Evolutionary conservation across 1,139 yeast species (phyloP).

Genomic region (Pichia terricola): DNA sequence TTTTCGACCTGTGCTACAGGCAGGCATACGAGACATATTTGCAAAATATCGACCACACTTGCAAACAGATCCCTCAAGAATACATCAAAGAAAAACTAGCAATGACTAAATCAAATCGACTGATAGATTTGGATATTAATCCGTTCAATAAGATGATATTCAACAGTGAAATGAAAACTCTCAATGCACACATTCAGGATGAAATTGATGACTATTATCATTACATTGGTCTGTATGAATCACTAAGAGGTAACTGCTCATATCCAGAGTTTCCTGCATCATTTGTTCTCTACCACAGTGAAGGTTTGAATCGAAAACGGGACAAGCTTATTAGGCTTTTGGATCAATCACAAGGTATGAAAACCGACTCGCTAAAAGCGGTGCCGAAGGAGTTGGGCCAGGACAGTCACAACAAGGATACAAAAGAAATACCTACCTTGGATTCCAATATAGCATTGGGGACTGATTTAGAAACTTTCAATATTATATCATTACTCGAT

Average conservation of each 20-base stretch:
- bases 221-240: slow-evolving; percentile 38
- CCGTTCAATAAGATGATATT: slow-evolving; percentile 36
- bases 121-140: slow-evolving; percentile 39
- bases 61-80: too few relatives aligned
- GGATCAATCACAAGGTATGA: too few relatives aligned
- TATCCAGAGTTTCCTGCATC: slow-evolving; percentile 14
- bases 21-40: too few relatives aligned
- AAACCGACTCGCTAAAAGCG: too few relatives aligned
- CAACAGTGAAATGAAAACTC: slow-evolving; percentile 38
- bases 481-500: slow-evolving; percentile 4
- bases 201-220: slow-evolving; percentile 49
- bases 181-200: slow-evolving; percentile 50
- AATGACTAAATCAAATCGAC: slow-evolving; percentile 9
- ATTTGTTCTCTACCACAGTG: slow-evolving; percentile 55
- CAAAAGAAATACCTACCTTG: not conserved
- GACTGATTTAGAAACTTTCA: not conserved
- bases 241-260: slow-evolving; percentile 30
- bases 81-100: too few relatives aligned
- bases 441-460: not conserved
- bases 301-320: slow-evolving; percentile 59
- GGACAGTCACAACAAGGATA: not conserved
- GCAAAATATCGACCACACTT: too few relatives aligned
- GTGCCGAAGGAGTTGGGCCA: slow-evolving; percentile 24
- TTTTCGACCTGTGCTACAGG: too few relatives aligned
- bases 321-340: slow-evolving; percentile 25